Conservation (phyloP, 108 stramenopile genomes). For the Pinguiococcus pyrenoidosus region DNA sequence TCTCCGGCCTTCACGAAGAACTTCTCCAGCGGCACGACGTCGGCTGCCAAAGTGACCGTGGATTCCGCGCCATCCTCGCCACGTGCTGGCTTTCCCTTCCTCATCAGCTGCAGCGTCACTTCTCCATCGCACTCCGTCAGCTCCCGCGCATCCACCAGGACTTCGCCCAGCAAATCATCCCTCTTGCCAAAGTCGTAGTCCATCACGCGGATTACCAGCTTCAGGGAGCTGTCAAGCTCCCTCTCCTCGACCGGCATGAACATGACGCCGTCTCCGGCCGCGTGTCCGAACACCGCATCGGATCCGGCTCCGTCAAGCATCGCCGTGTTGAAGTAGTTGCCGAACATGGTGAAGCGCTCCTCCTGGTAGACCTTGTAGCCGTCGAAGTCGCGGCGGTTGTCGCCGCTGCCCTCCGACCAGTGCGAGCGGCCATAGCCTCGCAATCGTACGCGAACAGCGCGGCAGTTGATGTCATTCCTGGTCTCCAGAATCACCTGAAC, state of each 20-base stretch:
- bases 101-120: not conserved
- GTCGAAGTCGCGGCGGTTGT: conserved; percentile 17
- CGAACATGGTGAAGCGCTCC: conserved; percentile 6
- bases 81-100: not conserved
- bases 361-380: conserved; percentile 9
- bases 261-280: conserved; percentile 2
- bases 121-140: too few relatives aligned
- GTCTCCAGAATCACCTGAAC: too few relatives aligned
- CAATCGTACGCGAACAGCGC: not conserved
- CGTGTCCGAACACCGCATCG: conserved; percentile 19
- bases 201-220: too few relatives aligned
- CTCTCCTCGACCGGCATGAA: not conserved
- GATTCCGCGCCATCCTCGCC: too few relatives aligned
- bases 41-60: not conserved
- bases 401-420: conserved; percentile 23
- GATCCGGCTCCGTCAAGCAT: conserved; percentile 17
- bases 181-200: conserved; percentile 12
- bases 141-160: not conserved
- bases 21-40: not conserved
- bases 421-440: not conserved
- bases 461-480: too few relatives aligned
- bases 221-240: too few relatives aligned
- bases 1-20: not conserved
- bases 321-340: conserved; percentile 14
- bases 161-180: conserved; percentile 7